Base-by-base conservation (phyloP, 2,329 filamentous ascomycete species). In the Tolypocladium capitatum region DNA sequence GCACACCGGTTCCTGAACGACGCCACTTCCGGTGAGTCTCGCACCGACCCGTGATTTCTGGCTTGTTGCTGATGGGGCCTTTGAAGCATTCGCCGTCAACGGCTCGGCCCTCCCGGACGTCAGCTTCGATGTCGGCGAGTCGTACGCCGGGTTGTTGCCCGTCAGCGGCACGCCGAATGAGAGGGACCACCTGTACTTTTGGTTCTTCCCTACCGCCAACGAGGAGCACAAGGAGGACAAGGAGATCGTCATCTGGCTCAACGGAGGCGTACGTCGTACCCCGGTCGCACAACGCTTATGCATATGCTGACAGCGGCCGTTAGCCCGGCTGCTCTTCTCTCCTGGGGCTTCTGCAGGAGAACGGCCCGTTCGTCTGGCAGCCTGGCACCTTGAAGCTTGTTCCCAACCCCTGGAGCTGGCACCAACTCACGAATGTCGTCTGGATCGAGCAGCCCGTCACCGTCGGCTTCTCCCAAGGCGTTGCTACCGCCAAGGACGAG, bases 351-450 rank as follows among this genome's bases (percentile, higher is more conserved):
- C 61, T 91, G 10, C 83, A 86, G 45, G 86, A 91, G 56, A 90
- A 88, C 55, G 85, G 86, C 0, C 83, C 85, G 0, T 83, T 87
- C 56, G 49, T 75, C 5, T 86, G 83, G 82, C 76, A 83, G 58
- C 72, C 78, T 13, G 86, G 86, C 32, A 90, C 83, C 1, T 75
- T 72, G 48, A 70, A 72, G 18, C 84, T 84, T 0, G 70, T 80
- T 0, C 66, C 69, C 41, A 89, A 89, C 58, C 72, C 76, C 0
- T 89, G 82, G 68, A 75, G 76, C n/a, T 90, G 84, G 84, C 77
- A 56, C 31, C 52, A 49, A 11, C 52, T 58, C 30, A 52, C 50
- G 28, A 57, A 58, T 21, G 76, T 90, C 57, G 68, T 92, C 43
- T 92, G 81, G 77, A 73, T 85, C 9, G 84, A 86, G 56, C 82